Conservation (phyloP, 176 grass and related monocot species). For the Juncus effusus region DNA sequence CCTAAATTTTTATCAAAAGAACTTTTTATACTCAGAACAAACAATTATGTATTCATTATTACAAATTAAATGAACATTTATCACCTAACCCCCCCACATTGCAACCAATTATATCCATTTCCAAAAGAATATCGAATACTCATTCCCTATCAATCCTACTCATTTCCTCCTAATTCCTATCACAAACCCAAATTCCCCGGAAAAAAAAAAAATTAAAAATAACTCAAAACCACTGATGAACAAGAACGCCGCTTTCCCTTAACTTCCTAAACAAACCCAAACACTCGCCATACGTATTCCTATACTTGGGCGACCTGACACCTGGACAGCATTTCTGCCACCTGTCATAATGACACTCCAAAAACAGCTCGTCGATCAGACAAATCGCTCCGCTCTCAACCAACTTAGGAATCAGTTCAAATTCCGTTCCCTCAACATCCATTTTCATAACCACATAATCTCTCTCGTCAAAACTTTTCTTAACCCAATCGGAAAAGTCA, state of each 20-base stretch:
- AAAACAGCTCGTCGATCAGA: conserved; percentile 64
- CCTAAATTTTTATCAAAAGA: no score
- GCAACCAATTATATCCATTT: background rate
- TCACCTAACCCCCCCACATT: conserved; percentile 12
- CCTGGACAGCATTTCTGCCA: conserved; percentile 77
- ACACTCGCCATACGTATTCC: conserved; percentile 54
- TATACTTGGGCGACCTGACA: conserved; percentile 63
- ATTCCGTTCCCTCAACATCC: conserved; percentile 77
- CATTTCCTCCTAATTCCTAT: conserved; percentile 19
- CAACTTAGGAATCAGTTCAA: conserved; percentile 57
- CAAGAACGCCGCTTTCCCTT: conserved; percentile 60
- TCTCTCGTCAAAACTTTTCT: conserved; percentile 40
- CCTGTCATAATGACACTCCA: conserved; percentile 86
- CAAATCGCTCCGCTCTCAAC: conserved; percentile 49
- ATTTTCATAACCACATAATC: conserved; percentile 89
- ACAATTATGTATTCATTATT: conserved; percentile 1
- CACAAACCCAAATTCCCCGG: background rate
- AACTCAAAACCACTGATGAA: conserved; percentile 78
- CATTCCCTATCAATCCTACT: conserved; percentile 11
- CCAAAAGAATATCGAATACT: conserved; percentile 2
- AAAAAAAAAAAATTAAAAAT: conserved; percentile 21
- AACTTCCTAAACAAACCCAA: conserved; percentile 49
- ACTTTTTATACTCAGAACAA: background rate
- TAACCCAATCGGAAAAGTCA: conserved; percentile 62
- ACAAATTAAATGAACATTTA: conserved; percentile 16